Evolutionary conservation across 148 eudicot species (phyloP).

Genomic region (Fagopyrum homotropicum): DNA sequence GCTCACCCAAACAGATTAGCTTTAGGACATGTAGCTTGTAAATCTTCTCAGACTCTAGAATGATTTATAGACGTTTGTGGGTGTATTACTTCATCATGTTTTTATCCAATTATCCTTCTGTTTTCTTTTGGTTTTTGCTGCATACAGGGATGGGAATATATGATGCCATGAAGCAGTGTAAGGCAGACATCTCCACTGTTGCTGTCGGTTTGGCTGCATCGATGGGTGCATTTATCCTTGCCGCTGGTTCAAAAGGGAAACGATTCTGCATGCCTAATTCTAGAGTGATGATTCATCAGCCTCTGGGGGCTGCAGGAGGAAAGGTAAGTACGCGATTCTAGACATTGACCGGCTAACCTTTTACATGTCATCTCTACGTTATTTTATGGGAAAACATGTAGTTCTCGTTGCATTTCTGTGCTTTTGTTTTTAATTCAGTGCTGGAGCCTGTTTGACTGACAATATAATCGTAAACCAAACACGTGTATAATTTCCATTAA

Average conservation of each 20-base stretch:
- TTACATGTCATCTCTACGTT: not conserved
- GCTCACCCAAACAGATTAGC: not conserved
- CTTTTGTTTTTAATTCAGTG: not conserved
- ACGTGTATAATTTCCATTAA: no score
- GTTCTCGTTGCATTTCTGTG: not conserved
- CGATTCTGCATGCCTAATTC: constrained; percentile 95
- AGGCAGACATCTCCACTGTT: constrained; percentile 90
- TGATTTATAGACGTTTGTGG: not conserved
- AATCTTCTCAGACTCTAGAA: not conserved
- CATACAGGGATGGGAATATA: constrained; percentile 87
- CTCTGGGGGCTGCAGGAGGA: constrained; percentile 59
- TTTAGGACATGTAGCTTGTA: not conserved
- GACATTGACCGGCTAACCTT: not conserved
- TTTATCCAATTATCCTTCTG: constrained; percentile 10
- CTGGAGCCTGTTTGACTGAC: no score
- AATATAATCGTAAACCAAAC: no score
- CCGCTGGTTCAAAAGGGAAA: constrained; percentile 91
- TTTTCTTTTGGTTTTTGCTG: not conserved
- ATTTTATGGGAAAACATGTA: not conserved
- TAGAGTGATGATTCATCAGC: constrained; percentile 86
- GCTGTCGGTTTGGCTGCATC: constrained; percentile 95
- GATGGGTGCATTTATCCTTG: constrained; percentile 96
- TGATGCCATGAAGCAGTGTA: constrained; percentile 94
- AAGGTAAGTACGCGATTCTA: constrained; percentile 33
- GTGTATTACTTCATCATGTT: not conserved